These are phyloP conservation scores for Hypocreales sp. DNA, from an alignment of 2,329 filamentous ascomycete species.

Conservation along the genomic window DNA sequence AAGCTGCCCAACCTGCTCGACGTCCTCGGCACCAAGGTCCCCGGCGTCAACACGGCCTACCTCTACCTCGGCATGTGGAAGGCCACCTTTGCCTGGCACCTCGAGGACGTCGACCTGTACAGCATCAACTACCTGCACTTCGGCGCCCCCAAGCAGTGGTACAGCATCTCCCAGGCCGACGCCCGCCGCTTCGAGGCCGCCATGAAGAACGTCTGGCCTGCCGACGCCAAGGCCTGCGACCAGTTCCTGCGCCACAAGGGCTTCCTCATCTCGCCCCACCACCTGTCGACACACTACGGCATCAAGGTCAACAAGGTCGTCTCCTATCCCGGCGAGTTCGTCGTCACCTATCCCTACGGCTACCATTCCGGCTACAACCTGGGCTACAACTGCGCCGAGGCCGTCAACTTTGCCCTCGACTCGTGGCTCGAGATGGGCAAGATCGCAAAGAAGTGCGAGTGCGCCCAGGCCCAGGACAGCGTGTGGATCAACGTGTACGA, in stretches of 20 bases:
- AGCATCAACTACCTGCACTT: slow-evolving; percentile 99
- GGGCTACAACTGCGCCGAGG: slow-evolving; percentile 97
- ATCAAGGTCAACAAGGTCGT: slow-evolving; percentile 95
- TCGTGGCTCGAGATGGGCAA: slow-evolving; percentile 91
- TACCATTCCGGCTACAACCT: slow-evolving; percentile 98
- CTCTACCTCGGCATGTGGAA: slow-evolving; percentile 99
- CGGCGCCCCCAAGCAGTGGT: slow-evolving; percentile 97
- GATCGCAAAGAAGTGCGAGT: slow-evolving; percentile 93
- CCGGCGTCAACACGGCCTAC: slow-evolving; percentile 95
- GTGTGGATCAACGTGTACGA: slow-evolving; percentile 97
- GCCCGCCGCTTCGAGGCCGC: slow-evolving; percentile 82
- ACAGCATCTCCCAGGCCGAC: slow-evolving; percentile 94
- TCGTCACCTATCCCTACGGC: slow-evolving; percentile 95
- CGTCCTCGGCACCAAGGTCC: slow-evolving; percentile 86
- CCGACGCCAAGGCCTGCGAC: slow-evolving; percentile 86
- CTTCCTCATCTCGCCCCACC: slow-evolving; percentile 84
- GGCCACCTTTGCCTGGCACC: slow-evolving; percentile 96
- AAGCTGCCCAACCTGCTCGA: slow-evolving; percentile 88
- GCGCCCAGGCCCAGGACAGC: slow-evolving; percentile 85
- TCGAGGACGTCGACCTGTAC: slow-evolving; percentile 97
- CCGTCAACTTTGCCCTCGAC: slow-evolving; percentile 94
- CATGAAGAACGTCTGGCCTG: slow-evolving; percentile 92
- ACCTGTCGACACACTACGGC: slow-evolving; percentile 74
- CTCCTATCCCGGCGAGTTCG: slow-evolving; percentile 92
- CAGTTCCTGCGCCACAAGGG: slow-evolving; percentile 97